Evolutionary conservation across 306 rosid species (phyloP).

Genomic region (Herpetospermum pedunculosum): DNA sequence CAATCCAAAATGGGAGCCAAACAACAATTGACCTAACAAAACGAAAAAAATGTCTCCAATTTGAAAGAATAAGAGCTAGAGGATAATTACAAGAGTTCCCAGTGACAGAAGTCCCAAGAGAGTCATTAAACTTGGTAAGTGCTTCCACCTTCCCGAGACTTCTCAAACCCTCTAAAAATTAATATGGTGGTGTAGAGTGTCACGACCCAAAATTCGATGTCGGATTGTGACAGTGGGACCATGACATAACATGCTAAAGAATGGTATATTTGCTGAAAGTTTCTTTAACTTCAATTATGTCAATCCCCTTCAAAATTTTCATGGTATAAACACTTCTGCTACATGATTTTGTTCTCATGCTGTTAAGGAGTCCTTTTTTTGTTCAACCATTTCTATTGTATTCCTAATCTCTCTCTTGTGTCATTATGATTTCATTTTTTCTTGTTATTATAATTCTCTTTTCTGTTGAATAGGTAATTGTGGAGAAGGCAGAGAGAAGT

Average conservation of each 20-base stretch:
- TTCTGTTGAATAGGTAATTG: conserved; percentile 10
- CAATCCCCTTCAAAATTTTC: not conserved
- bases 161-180: not conserved
- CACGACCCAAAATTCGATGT: not conserved
- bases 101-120: not conserved
- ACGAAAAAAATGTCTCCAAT: not conserved
- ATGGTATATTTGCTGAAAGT: not conserved
- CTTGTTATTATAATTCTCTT: not conserved
- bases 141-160: not conserved
- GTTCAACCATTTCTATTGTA: too few species aligned
- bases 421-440: not conserved
- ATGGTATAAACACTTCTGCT: not conserved
- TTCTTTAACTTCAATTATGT: not conserved
- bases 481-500: conserved; percentile 25
- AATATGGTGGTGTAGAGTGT: not conserved
- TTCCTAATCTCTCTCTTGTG: not conserved
- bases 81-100: not conserved
- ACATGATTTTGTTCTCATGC: not conserved
- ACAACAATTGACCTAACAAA: not conserved
- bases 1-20: not conserved
- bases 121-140: not conserved
- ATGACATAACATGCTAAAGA: not conserved
- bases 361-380: not conserved
- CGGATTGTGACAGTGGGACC: not conserved
- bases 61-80: not conserved